These are phyloP conservation scores for Biscogniauxia mediterranea DNA, from an alignment of 2,329 filamentous ascomycete genomes.

Conservation along the genomic window DNA sequence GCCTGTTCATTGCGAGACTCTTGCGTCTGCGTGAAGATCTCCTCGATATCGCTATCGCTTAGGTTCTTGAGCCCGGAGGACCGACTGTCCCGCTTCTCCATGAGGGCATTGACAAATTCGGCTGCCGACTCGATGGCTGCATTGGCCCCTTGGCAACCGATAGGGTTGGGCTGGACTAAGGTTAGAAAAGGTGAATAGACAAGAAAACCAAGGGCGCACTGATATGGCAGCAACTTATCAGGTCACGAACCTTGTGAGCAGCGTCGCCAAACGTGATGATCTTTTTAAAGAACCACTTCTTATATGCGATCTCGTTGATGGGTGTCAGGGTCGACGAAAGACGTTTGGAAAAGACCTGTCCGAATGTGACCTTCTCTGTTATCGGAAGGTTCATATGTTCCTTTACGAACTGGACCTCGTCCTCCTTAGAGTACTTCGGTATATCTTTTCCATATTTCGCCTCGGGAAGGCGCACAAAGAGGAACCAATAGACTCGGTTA, in stretches of 20 bases:
- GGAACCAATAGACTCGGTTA: conserved; percentile 36
- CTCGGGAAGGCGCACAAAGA: conserved; percentile 32
- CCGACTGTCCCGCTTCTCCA: conserved; percentile 6
- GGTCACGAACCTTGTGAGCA: conserved; percentile 31
- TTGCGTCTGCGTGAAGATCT: conserved; percentile 20
- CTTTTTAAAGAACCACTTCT: conserved; percentile 34
- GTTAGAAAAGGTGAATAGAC: not conserved
- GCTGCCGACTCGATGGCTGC: conserved; percentile 29
- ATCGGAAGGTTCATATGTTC: conserved; percentile 22
- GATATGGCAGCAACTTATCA: not conserved
- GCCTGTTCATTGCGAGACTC: conserved; percentile 14
- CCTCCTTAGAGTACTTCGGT: conserved; percentile 32
- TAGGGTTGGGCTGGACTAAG: conserved; percentile 26
- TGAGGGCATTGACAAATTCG: conserved; percentile 25
- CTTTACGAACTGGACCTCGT: conserved; percentile 30
- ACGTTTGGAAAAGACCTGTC: conserved; percentile 29
- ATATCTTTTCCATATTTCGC: conserved; percentile 32
- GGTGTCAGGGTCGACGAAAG: conserved; percentile 32
- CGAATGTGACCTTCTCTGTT: conserved; percentile 28
- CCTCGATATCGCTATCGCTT: conserved; percentile 12
- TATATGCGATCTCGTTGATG: conserved; percentile 33
- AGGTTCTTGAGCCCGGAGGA: conserved; percentile 10
- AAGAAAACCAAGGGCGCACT: no score
- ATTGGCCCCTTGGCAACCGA: conserved; percentile 29
- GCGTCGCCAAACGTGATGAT: conserved; percentile 34